phyloP scores from a whole-genome alignment of 768 basidiomycete species.

The Mrakia hoshinonis region DNA sequence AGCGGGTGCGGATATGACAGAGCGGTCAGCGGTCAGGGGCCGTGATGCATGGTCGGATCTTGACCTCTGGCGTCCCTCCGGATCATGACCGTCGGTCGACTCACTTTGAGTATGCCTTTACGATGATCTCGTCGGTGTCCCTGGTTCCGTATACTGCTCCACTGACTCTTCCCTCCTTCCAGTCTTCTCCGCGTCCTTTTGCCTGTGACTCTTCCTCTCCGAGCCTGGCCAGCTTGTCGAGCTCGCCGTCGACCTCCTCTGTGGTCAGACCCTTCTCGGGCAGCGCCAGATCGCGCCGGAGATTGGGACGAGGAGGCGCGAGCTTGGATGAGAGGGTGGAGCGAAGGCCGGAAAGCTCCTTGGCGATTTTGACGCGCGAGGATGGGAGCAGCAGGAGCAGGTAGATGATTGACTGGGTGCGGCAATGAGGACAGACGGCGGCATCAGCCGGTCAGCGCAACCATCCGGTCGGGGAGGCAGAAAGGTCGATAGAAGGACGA shows the following conservation, averaged over 20 bases:
- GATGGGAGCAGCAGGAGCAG: constrained; percentile 57
- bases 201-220: constrained; percentile 48
- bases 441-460: constrained; percentile 4
- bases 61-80: too few relatives aligned
- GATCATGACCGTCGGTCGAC: too few relatives aligned
- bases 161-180: constrained; percentile 65
- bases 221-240: constrained; percentile 55
- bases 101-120: constrained; percentile 70
- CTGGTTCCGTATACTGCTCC: constrained; percentile 65
- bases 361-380: constrained; percentile 52
- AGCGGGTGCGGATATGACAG: too few relatives aligned
- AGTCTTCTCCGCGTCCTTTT: constrained; percentile 43
- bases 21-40: too few relatives aligned
- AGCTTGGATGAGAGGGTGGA: constrained; percentile 60
- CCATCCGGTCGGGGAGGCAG: constrained; percentile 30
- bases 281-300: constrained; percentile 58
- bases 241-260: constrained; percentile 68
- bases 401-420: constrained; percentile 46
- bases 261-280: constrained; percentile 56
- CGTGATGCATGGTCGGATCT: too few relatives aligned
- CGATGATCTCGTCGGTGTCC: constrained; percentile 67
- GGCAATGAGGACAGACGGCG: constrained; percentile 34
- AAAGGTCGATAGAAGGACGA: constrained; percentile 38
- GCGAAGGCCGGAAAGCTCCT: constrained; percentile 58
- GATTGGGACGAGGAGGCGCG: constrained; percentile 54